Evolutionary conservation across 2,329 filamentous ascomycete genomes (phyloP).

Genomic region (Aspergillus puulaauensis): DNA sequence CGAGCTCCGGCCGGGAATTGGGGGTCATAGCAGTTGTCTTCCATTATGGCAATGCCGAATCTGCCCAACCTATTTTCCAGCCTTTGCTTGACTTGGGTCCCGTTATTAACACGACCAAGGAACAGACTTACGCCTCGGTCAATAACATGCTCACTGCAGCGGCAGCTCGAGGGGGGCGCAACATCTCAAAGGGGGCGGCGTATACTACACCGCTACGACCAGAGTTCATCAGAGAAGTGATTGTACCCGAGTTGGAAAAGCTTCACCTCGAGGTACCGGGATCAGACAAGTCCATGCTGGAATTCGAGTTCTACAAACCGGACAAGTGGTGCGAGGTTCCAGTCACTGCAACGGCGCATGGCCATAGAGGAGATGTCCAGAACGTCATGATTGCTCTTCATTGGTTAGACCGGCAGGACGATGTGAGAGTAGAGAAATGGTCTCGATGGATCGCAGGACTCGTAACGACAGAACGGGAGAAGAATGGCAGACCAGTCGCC

Average conservation of each 20-base stretch:
- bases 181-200: constrained; percentile 1
- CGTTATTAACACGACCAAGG: neutral
- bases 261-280: neutral
- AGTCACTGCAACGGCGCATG: constrained; percentile 10
- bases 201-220: constrained; percentile 8
- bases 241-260: neutral
- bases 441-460: neutral
- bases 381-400: constrained; percentile 10
- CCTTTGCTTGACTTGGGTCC: constrained; percentile 6
- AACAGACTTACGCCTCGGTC: constrained; percentile 11
- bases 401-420: constrained; percentile 11
- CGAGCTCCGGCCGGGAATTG: neutral
- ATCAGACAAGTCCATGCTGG: constrained; percentile 1
- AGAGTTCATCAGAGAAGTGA: neutral
- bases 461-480: neutral
- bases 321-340: constrained; percentile 10
- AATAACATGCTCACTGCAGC: constrained; percentile 9
- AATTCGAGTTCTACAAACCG: constrained; percentile 15
- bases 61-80: constrained; percentile 6
- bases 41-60: constrained; percentile 9
- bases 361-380: constrained; percentile 14
- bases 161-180: neutral
- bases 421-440: constrained; percentile 18
- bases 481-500: constrained; percentile 43
- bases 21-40: constrained; percentile 9